These are phyloP conservation scores for Nothophytophthora sp. DNA, from an alignment of 352 stramenopile genomes.

Conservation along the genomic window DNA sequence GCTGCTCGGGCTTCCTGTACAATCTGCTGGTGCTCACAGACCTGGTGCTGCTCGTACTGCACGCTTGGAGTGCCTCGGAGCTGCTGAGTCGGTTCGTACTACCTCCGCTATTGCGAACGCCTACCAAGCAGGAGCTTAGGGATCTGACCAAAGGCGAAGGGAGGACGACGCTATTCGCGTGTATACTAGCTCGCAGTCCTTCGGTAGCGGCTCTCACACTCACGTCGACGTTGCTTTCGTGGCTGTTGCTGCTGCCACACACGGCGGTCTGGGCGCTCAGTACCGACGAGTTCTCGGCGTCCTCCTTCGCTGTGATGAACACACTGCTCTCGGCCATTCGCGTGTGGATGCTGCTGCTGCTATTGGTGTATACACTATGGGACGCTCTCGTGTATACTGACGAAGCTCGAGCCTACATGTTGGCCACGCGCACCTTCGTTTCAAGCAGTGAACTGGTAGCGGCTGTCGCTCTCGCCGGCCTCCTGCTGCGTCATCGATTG, in stretches of 20 bases:
- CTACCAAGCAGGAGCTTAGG: no score
- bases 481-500: constrained; percentile 19
- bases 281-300: constrained; percentile 40
- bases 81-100: constrained; percentile 34
- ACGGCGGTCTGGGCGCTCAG: constrained; percentile 28
- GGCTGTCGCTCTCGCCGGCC: constrained; percentile 12
- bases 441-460: constrained; percentile 33
- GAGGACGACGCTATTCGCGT: no score
- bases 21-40: constrained; percentile 42
- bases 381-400: constrained; percentile 5
- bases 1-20: constrained; percentile 48
- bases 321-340: constrained; percentile 22
- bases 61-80: constrained; percentile 32
- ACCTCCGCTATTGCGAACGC: constrained; percentile 22
- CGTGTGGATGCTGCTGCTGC: constrained; percentile 10
- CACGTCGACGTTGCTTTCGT: constrained; percentile 44
- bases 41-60: constrained; percentile 33
- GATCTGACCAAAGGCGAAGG: no score
- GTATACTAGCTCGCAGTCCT: constrained; percentile 44
- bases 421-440: constrained; percentile 22
- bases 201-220: constrained; percentile 34
- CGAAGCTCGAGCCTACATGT: constrained; percentile 7
- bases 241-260: constrained; percentile 47
- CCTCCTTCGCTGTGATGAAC: constrained; percentile 27
- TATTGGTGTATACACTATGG: constrained; percentile 2